Percentiles rank a stretch among this genome's conserved stretches.
Conservation (phyloP, 2,329 filamentous ascomycete species). For the Verticillium longisporum region DNA sequence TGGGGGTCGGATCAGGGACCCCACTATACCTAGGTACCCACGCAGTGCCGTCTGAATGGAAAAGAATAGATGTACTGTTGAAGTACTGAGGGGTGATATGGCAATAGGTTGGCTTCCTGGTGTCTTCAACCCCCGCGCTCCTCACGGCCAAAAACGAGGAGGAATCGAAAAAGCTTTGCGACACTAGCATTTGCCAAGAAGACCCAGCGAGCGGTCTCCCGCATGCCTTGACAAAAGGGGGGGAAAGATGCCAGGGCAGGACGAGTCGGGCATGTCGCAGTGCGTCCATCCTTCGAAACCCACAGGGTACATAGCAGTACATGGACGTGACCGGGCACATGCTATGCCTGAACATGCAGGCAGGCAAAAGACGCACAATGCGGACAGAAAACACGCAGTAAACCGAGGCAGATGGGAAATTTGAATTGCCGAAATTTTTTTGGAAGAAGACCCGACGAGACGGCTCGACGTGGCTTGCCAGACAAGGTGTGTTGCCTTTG, state of each 20-base stretch:
- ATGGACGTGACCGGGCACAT: background rate
- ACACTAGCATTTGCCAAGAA: background rate
- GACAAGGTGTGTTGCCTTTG: no score
- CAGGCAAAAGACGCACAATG: background rate
- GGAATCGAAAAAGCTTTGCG: constrained; percentile 2
- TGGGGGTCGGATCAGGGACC: background rate
- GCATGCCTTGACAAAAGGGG: background rate
- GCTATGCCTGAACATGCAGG: background rate
- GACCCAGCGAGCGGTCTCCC: background rate
- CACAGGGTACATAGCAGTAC: background rate
- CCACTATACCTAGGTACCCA: background rate
- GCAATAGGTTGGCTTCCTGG: background rate
- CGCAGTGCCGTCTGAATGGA: background rate
- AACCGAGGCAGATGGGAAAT: background rate
- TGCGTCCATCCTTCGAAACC: background rate
- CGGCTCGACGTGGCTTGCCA: no score
- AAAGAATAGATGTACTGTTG: background rate
- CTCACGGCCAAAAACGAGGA: background rate
- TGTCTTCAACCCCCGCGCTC: background rate
- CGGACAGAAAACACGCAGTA: background rate
- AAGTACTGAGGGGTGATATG: background rate
- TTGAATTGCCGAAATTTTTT: no score
- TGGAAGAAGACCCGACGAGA: no score
- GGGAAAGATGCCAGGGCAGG: background rate
- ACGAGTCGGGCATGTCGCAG: background rate